These are phyloP conservation scores for Cocos nucifera DNA, from an alignment of 176 grass and related monocot species.

Conservation along the genomic window DNA sequence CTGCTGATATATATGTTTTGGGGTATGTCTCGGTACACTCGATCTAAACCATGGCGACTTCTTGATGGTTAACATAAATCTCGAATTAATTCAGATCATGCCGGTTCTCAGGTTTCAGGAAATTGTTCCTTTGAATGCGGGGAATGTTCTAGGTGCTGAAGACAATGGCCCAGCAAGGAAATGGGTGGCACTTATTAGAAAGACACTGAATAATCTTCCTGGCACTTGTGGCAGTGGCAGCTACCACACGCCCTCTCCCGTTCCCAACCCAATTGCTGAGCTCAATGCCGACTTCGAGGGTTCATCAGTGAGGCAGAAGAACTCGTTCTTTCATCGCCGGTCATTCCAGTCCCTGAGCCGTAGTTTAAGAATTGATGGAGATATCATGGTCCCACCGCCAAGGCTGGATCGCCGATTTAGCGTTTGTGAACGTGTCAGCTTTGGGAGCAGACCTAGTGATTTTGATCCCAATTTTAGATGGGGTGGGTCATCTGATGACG, in stretches of 20 bases:
- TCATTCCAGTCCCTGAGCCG: conserved; percentile 75
- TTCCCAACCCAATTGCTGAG: conserved; percentile 68
- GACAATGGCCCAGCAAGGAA: conserved; percentile 80
- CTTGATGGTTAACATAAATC: no score
- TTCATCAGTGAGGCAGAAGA: conserved; percentile 44
- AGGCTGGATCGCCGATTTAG: conserved; percentile 75
- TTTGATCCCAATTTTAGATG: conserved; percentile 50
- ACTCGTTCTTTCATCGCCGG: conserved; percentile 51
- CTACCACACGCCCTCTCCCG: conserved; percentile 55
- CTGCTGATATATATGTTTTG: conserved; percentile 93
- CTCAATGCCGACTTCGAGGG: conserved; percentile 89
- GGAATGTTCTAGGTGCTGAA: conserved; percentile 93
- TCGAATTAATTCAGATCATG: no score
- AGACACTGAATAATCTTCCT: conserved; percentile 62
- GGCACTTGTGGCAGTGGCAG: conserved; percentile 30
- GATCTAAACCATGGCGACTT: no score
- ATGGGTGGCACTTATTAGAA: conserved; percentile 83
- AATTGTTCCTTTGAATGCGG: conserved; percentile 96
- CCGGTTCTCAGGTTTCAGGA: conserved; percentile 67
- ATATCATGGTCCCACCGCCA: conserved; percentile 37
- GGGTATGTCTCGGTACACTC: conserved; percentile 26
- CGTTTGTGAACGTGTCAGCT: conserved; percentile 54
- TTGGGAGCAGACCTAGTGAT: conserved; percentile 60
- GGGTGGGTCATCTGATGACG: conserved; percentile 45
- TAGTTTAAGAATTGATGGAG: conserved; percentile 65